Conservation (phyloP, 257 asterid genomes). For the Fraxinus anomala region DNA sequence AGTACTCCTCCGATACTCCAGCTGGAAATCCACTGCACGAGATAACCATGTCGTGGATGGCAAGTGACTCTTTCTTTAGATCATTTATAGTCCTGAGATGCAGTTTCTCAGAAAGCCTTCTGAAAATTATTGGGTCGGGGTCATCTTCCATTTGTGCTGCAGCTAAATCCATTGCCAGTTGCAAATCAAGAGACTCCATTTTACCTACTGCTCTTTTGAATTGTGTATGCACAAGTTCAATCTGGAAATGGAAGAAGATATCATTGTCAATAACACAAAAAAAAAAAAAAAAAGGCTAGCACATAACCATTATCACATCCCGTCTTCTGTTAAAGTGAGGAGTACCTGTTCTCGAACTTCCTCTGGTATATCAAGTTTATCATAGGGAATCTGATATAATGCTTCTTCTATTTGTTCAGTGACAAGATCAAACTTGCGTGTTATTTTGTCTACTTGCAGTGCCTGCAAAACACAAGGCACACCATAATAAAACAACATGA, state of each 20-base stretch:
- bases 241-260: conserved; percentile 40
- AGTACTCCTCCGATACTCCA: conserved; percentile 74
- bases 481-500: background rate
- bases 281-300: conserved; percentile 9
- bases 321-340: background rate
- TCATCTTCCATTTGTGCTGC: conserved; percentile 74
- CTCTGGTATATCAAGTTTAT: conserved; percentile 67
- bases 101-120: conserved; percentile 83
- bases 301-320: conserved; percentile 1
- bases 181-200: conserved; percentile 80
- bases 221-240: conserved; percentile 88
- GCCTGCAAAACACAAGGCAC: conserved; percentile 54
- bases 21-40: conserved; percentile 73
- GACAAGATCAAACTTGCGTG: conserved; percentile 56
- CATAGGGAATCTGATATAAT: conserved; percentile 65
- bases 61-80: conserved; percentile 69
- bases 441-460: conserved; percentile 66
- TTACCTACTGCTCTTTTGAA: conserved; percentile 75
- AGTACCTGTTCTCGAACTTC: conserved; percentile 96
- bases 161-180: conserved; percentile 74
- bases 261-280: conserved; percentile 22
- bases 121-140: conserved; percentile 63
- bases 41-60: conserved; percentile 87
- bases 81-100: conserved; percentile 69
- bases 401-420: conserved; percentile 80